Evolutionary conservation across 2,329 filamentous ascomycete genomes (phyloP), one percentile per base, ranked within the genome.

Genomic region (Cordyceps cateniannulata): DNA sequence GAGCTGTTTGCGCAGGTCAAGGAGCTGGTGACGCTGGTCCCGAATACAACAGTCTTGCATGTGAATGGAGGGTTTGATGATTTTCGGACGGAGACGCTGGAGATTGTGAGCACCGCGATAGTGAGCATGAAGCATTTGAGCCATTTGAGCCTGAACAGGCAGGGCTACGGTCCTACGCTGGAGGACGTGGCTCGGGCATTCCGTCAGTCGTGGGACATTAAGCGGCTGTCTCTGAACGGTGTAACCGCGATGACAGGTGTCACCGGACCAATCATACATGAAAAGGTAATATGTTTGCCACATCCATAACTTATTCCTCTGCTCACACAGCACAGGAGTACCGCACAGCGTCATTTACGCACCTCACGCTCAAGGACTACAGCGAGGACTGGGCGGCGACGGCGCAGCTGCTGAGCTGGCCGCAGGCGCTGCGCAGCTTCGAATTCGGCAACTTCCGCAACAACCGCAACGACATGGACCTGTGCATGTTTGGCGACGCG

Each of bases 391-490:
- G 51, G 51, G 51, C 51, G 12, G 51, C 51, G 5, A 53, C 51
- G 35, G 51, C 32, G 8, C 51, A 53, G 51, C 22, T 53, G 14
- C 35, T 53, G 3, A 53, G 51, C 35, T 53, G 51, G 51, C 51
- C 51, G 16, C 25, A 25, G 22, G 22, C 24, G 51, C 51, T 53
- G 51, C 51, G n/a, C 51, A 53, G 51, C 35, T 53, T 53, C 22
- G 35, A 53, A 22, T 53, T 53, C 20, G 51, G 51, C 51, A 53
- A 53, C 35, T 53, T 53, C n/a, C 51, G 51, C 22, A 53, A 53
- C 35, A 53, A 53, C 22, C 35, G 35, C 10, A 53, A 53, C 22
- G 51, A 53, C 51, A 53, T 53, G 51, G 51, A 53, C 22, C 51
- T 53, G 22, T 35, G 35, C 35, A 53, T 53, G 51, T 53, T 53